Evolutionary conservation across 73 alveolate species (phyloP).

Genomic region (Paramecium sexaurelia): DNA sequence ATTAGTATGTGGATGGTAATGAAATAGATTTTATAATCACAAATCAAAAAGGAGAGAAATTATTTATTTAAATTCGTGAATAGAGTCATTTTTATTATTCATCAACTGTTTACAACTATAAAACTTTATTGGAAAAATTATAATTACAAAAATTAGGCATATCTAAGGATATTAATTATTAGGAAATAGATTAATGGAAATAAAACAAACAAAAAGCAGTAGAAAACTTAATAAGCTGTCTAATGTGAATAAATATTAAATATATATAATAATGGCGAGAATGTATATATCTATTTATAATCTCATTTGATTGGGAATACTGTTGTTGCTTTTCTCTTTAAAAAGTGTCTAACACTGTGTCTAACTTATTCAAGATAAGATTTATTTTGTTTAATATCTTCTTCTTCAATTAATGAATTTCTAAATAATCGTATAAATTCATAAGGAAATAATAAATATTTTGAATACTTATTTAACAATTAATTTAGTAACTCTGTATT

Average conservation of each 20-base stretch:
- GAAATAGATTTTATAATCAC: neutral
- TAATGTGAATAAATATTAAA: neutral
- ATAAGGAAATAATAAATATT: neutral
- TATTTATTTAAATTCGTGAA: neutral
- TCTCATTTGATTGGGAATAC: neutral
- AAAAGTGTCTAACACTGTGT: constrained; percentile 26
- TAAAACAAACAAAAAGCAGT: neutral
- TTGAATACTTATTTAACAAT: neutral
- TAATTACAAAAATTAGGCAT: neutral
- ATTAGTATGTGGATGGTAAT: neutral
- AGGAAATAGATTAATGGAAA: neutral
- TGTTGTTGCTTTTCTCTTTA: neutral
- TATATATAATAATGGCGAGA: neutral
- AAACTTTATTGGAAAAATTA: neutral
- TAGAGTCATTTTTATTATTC: neutral
- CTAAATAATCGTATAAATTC: constrained; percentile 3
- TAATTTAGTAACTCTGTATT: neutral
- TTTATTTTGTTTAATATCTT: neutral
- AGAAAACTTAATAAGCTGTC: neutral
- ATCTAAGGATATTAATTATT: neutral
- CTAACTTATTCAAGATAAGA: neutral
- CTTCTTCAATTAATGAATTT: constrained; percentile 13
- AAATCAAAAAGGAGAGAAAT: neutral
- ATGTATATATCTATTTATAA: neutral
- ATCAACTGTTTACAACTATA: neutral